Base-by-base conservation (phyloP, 2,329 filamentous ascomycete genomes). In the Dactylellina sp. region DNA sequence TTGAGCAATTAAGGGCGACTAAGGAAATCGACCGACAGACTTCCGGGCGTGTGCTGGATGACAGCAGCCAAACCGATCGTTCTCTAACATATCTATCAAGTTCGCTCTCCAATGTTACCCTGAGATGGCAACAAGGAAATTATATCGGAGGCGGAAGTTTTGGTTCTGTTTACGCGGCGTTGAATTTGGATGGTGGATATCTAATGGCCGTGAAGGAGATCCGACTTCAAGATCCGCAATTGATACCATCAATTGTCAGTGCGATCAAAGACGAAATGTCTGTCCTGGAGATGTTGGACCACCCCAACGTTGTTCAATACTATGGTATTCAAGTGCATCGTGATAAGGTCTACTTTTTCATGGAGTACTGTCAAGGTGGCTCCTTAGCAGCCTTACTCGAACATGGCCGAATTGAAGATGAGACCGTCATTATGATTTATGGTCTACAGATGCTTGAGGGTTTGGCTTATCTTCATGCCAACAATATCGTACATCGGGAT, bases 291-390 rank as follows among this genome's bases (percentile, higher is more conserved):
- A 91, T 97, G 0, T 86, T 99, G 49, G 93, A 99, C 79, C 95
- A 99, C 80, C 95, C 95, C 20, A 99, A 99, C 80, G 92, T 99
- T 75, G 96, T 99, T 20, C 94, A 93, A 7, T 99, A 99, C 82
- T 95, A 95, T 80, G 95, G 95, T 70, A 98, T 99, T 79, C 95
- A 99, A 81, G 95, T 97, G 1, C 95, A 99, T 82, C 88, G 95
- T 76, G 95, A 99, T 84, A 95, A 97, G 80, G 95, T 99, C n/a
- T 99, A 98, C 82, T 97, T 99, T 77, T 99, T 99, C 81, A 99
- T 99, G 95, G 95, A 99, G 81, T 98, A 96, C 82, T 99, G 95
- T 81, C 96, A 93, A 2, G 94, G 95, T 57, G 95, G 95, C 18
- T 98, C 94, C 14, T 85, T 99, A 53, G 93, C 95, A 44, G 91